phyloP scores from a whole-genome alignment of 805 yeast genomes.

The Kuraishia floccosa region DNA sequence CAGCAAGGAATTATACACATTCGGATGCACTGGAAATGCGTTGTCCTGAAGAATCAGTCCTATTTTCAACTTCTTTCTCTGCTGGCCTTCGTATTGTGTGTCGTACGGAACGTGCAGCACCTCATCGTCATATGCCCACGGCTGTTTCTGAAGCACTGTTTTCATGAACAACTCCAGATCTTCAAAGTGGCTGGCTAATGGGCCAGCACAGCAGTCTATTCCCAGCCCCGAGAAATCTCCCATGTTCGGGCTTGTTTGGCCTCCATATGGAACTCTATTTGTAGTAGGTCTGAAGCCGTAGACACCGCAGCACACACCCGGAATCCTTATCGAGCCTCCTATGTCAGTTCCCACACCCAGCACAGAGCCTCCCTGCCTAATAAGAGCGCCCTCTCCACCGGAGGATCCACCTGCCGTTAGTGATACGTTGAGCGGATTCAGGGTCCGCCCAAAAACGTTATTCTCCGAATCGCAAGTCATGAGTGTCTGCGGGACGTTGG shows the following conservation, averaged over 20 bases:
- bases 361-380: constrained; percentile 43
- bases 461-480: constrained; percentile 49
- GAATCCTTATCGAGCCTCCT: constrained; percentile 52
- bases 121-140: constrained; percentile 8
- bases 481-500: constrained; percentile 46
- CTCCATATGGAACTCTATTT: constrained; percentile 26
- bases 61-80: no score
- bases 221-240: constrained; percentile 1
- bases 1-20: no score
- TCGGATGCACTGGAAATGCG: no score
- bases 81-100: not conserved
- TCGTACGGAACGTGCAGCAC: not conserved
- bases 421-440: constrained; percentile 37
- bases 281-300: constrained; percentile 43
- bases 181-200: constrained; percentile 33
- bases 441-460: constrained; percentile 37
- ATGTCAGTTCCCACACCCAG: constrained; percentile 55
- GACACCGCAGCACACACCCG: constrained; percentile 44
- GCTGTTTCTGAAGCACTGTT: constrained; percentile 9
- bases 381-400: constrained; percentile 54
- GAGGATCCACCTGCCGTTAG: constrained; percentile 55
- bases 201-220: constrained; percentile 25
- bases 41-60: no score
- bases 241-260: constrained; percentile 31
- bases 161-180: constrained; percentile 39